A percentile compares a stretch with the other conserved stretches of the same genome.
Evolutionary conservation across 768 basidiomycete genomes (phyloP).

Genomic region (Mycena kentingensis): DNA sequence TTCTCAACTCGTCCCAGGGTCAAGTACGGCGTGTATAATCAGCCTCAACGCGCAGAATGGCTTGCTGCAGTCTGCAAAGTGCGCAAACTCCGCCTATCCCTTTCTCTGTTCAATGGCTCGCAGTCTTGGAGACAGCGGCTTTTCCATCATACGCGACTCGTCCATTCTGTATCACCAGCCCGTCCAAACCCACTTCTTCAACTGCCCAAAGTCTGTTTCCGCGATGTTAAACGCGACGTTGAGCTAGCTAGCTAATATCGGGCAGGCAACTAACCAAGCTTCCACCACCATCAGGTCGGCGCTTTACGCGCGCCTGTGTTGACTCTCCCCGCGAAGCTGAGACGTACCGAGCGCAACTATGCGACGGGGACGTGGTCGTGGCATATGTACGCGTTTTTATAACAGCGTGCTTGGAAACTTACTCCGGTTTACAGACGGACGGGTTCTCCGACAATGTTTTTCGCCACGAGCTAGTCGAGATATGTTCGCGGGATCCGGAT

Average conservation of each 20-base stretch:
- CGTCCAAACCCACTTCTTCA: slow-evolving; percentile 22
- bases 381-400: slow-evolving; percentile 14
- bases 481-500: slow-evolving; percentile 36
- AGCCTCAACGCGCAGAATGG: slow-evolving; percentile 55
- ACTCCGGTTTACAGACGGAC: slow-evolving; percentile 12
- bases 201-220: slow-evolving; percentile 17
- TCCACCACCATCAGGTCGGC: slow-evolving; percentile 25
- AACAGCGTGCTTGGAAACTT: neutral
- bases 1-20: slow-evolving; percentile 38
- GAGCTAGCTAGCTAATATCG: slow-evolving; percentile 8
- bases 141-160: slow-evolving; percentile 50
- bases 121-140: slow-evolving; percentile 57
- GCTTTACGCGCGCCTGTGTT: slow-evolving; percentile 20
- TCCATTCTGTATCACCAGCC: slow-evolving; percentile 39
- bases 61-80: slow-evolving; percentile 56
- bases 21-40: slow-evolving; percentile 58
- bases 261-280: slow-evolving; percentile 22
- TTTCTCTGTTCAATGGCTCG: slow-evolving; percentile 10
- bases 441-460: slow-evolving; percentile 23
- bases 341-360: slow-evolving; percentile 15
- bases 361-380: slow-evolving; percentile 18
- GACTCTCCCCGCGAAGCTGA: slow-evolving; percentile 24
- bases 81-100: slow-evolving; percentile 19
- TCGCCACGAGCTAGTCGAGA: slow-evolving; percentile 19
- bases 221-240: slow-evolving; percentile 1